Evolutionary conservation across 192 early-diverging fungal genomes (phyloP).

Genomic region (Coemansia sp.): DNA sequence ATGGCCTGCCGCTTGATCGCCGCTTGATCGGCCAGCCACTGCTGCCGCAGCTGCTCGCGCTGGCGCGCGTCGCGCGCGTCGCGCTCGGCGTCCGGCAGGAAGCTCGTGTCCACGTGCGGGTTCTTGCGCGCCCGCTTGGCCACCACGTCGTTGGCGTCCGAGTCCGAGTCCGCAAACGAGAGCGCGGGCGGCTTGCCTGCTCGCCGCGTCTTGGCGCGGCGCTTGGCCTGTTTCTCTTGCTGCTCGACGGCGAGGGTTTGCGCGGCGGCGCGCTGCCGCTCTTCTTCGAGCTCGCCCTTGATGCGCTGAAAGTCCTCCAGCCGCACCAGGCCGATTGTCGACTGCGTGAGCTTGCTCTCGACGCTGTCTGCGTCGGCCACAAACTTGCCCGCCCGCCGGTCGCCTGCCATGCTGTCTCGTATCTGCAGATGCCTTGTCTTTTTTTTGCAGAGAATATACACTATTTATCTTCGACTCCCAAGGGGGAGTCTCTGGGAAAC

Average conservation of each 20-base stretch:
- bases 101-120: slow-evolving; percentile 86
- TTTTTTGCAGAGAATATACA: too few species aligned
- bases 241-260: slow-evolving; percentile 43
- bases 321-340: slow-evolving; percentile 84
- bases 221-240: background rate
- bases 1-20: slow-evolving; percentile 80
- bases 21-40: slow-evolving; percentile 84
- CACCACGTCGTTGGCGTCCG: slow-evolving; percentile 5
- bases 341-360: slow-evolving; percentile 80
- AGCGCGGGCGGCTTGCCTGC: slow-evolving; percentile 53
- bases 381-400: slow-evolving; percentile 61
- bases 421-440: too few species aligned
- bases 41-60: slow-evolving; percentile 69
- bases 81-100: slow-evolving; percentile 85
- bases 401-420: background rate
- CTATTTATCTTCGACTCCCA: too few species aligned
- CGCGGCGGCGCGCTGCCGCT: slow-evolving; percentile 68
- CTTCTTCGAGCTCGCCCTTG: slow-evolving; percentile 74
- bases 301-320: slow-evolving; percentile 89
- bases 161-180: slow-evolving; percentile 65
- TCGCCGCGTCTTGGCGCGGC: slow-evolving; percentile 4
- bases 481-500: too few species aligned
- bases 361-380: slow-evolving; percentile 70
- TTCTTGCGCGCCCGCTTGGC: slow-evolving; percentile 66
- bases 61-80: slow-evolving; percentile 69